These are phyloP conservation scores for Ophiostoma himal-ulmi DNA, from an alignment of 2,329 filamentous ascomycete genomes.

Conservation along the genomic window DNA sequence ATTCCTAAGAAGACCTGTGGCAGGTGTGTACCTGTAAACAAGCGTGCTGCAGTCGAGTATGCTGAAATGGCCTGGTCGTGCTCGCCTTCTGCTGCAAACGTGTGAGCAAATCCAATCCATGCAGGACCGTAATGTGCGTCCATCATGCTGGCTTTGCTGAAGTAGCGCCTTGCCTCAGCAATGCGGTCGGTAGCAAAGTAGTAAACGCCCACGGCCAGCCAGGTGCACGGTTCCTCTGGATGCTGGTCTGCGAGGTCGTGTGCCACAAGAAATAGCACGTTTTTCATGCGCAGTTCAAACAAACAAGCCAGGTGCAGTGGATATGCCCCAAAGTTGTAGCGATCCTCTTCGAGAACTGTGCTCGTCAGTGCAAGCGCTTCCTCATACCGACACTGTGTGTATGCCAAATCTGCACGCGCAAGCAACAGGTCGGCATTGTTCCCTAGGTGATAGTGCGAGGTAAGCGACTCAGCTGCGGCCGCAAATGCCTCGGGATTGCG, in stretches of 20 bases:
- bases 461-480: conserved; percentile 80
- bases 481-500: conserved; percentile 78
- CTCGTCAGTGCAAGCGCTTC: conserved; percentile 81
- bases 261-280: conserved; percentile 82
- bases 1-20: conserved; percentile 95
- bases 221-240: conserved; percentile 84
- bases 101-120: conserved; percentile 98
- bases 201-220: conserved; percentile 91
- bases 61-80: conserved; percentile 97
- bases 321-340: conserved; percentile 83
- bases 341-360: conserved; percentile 72
- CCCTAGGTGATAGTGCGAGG: conserved; percentile 84
- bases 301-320: conserved; percentile 88
- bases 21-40: conserved; percentile 95
- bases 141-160: conserved; percentile 96
- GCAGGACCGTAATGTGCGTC: conserved; percentile 95
- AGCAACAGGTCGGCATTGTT: conserved; percentile 86
- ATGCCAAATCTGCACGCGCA: conserved; percentile 82
- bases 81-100: conserved; percentile 93
- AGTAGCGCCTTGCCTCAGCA: conserved; percentile 88
- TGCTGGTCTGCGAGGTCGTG: conserved; percentile 90
- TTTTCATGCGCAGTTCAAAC: conserved; percentile 79
- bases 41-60: conserved; percentile 86
- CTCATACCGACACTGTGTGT: conserved; percentile 89
- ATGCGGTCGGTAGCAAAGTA: conserved; percentile 87